These are phyloP conservation scores for Neurospora africana DNA, from an alignment of 495 filamentous ascomycete genomes.

Conservation along the genomic window DNA sequence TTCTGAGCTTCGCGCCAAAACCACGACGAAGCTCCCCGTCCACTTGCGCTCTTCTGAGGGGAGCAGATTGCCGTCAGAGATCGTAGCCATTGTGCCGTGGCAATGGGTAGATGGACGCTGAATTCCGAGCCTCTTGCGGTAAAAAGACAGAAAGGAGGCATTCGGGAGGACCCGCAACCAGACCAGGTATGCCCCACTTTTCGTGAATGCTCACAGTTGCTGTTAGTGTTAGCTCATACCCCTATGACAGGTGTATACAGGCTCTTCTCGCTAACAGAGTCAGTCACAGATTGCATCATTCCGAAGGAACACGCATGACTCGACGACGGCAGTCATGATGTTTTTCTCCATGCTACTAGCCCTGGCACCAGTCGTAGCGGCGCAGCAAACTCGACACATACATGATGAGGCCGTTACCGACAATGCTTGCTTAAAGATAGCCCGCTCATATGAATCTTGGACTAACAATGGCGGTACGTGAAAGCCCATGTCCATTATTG, in stretches of 20 bases:
- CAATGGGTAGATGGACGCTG: too few species aligned
- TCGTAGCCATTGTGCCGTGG: too few species aligned
- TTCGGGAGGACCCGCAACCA: neutral
- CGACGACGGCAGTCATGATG: neutral
- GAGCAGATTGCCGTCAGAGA: too few species aligned
- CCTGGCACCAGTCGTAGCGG: neutral
- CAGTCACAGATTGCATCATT: neutral
- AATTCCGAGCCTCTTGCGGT: too few species aligned
- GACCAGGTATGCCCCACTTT: neutral
- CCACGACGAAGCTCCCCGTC: neutral
- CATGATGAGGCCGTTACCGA: neutral
- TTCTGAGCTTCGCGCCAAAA: neutral
- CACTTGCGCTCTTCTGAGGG: neutral
- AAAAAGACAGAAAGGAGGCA: too few species aligned
- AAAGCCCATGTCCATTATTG: neutral
- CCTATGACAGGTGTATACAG: neutral
- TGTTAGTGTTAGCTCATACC: neutral
- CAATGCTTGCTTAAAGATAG: neutral
- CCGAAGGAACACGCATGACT: neutral
- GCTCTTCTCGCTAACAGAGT: accelerated
- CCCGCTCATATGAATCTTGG: neutral
- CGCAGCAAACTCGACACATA: neutral
- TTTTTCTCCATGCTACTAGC: neutral
- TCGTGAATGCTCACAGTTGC: neutral
- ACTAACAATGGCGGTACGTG: neutral